Percentiles rank a stretch among this genome's conserved stretches.
These are phyloP conservation scores for Sugiyamaella pinicola DNA, from an alignment of 1,139 yeast species.

Conservation along the genomic window DNA sequence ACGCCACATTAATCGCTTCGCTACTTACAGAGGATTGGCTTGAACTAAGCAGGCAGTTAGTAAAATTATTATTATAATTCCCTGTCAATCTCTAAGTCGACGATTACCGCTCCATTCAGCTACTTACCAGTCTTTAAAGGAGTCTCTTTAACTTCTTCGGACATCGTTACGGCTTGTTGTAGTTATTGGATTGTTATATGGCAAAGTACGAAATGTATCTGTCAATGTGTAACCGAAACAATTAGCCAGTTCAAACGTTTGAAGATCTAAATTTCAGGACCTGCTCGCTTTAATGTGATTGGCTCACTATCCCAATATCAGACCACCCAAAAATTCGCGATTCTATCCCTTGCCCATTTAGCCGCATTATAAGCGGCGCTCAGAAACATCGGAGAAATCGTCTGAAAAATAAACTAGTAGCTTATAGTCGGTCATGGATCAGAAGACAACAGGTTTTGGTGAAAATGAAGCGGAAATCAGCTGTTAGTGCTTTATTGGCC, in stretches of 20 bases:
- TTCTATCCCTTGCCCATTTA: constrained; percentile 1
- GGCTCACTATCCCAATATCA: constrained; percentile 12
- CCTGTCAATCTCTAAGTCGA: too few species aligned
- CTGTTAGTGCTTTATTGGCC: constrained; percentile 16
- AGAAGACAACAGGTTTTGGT: not conserved
- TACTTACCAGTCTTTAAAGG: constrained; percentile 35
- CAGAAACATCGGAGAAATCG: too few species aligned
- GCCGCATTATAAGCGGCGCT: not conserved
- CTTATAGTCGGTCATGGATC: not conserved
- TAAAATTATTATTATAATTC: too few species aligned
- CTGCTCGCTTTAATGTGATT: constrained; percentile 6
- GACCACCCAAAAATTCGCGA: constrained; percentile 5
- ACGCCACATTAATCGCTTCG: too few species aligned
- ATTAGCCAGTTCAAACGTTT: not conserved
- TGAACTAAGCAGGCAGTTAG: constrained; percentile 23
- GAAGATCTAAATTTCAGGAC: constrained; percentile 1
- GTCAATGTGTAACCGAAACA: not conserved
- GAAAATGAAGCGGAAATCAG: constrained; percentile 19
- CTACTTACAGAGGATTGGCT: constrained; percentile 30
- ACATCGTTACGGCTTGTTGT: constrained; percentile 21
- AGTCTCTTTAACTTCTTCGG: constrained; percentile 29
- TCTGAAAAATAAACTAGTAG: not conserved
- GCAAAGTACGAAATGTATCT: not conserved
- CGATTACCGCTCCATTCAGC: not conserved
- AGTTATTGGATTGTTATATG: not conserved